These are phyloP conservation scores for Berberis thunbergii DNA, from an alignment of 164 flowering plant species.

Conservation along the genomic window DNA sequence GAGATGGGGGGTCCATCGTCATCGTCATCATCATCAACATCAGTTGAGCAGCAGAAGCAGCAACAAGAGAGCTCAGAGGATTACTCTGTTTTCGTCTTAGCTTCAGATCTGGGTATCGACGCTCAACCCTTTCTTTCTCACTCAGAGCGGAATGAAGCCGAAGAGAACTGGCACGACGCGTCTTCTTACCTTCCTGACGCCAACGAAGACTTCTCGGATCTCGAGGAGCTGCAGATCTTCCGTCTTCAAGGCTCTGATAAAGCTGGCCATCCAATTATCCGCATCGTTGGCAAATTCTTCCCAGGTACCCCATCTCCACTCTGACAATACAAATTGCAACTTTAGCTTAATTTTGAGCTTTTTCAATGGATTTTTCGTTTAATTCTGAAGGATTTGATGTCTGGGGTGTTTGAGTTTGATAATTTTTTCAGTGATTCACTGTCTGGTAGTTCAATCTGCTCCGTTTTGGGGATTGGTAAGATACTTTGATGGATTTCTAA, in stretches of 20 bases:
- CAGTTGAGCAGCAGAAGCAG: too few relatives aligned
- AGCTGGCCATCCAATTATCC: slow-evolving; percentile 61
- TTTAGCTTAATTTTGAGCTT: too few relatives aligned
- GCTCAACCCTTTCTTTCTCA: slow-evolving; percentile 54
- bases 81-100: slow-evolving; percentile 69
- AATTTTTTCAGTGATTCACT: not conserved
- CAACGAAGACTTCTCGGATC: slow-evolving; percentile 64
- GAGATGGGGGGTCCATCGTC: not conserved
- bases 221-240: slow-evolving; percentile 54
- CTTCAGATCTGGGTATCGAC: slow-evolving; percentile 77
- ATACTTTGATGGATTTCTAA: too few relatives aligned
- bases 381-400: not conserved
- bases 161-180: slow-evolving; percentile 78
- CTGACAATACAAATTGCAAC: not conserved
- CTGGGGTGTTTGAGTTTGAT: not conserved
- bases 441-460: not conserved
- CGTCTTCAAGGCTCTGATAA: slow-evolving; percentile 60
- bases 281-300: slow-evolving; percentile 79
- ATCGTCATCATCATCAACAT: too few relatives aligned
- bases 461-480: too few relatives aligned
- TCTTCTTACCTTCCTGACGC: slow-evolving; percentile 34
- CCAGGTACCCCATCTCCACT: slow-evolving; percentile 44
- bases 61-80: slow-evolving; percentile 27
- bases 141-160: slow-evolving; percentile 16
- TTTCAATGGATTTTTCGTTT: too few relatives aligned